Conservation (phyloP, 83 land plant species). For the Larix sibirica region DNA sequence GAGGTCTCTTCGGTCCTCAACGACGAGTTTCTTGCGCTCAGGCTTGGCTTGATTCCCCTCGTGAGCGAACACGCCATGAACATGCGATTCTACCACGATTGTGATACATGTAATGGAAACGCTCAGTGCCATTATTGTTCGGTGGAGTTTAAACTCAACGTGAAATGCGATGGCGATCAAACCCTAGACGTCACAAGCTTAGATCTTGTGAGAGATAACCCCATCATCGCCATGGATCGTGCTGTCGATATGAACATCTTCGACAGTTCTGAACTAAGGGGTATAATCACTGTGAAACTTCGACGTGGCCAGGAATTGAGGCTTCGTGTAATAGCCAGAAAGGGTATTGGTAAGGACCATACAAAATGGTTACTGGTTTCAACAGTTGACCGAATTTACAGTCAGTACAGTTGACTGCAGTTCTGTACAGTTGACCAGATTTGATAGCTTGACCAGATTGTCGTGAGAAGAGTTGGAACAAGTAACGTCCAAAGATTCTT, state of each 20-base stretch:
- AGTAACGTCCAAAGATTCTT: no score
- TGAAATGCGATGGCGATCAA: constrained; percentile 69
- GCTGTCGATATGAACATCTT: constrained; percentile 17
- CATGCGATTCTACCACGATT: constrained; percentile 95
- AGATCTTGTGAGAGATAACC: constrained; percentile 68
- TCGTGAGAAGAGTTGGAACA: no score
- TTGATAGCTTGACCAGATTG: no score
- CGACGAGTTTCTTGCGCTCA: constrained; percentile 98
- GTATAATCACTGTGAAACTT: constrained; percentile 91
- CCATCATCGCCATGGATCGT: constrained; percentile 43
- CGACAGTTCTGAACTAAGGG: constrained; percentile 71
- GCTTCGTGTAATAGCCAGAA: constrained; percentile 91
- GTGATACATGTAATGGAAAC: constrained; percentile 96
- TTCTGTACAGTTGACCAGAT: no score
- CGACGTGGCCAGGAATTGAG: constrained; percentile 92
- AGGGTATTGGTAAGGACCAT: constrained; percentile 97
- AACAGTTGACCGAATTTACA: constrained; percentile 37
- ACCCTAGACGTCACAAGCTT: constrained; percentile 91
- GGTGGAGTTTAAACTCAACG: constrained; percentile 85
- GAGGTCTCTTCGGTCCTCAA: constrained; percentile 93
- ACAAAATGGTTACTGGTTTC: constrained; percentile 99
- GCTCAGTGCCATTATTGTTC: constrained; percentile 92
- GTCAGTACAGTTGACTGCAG: no score
- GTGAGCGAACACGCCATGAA: constrained; percentile 73
- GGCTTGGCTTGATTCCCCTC: constrained; percentile 94